These are phyloP conservation scores for Amylostereum areolatum DNA, from an alignment of 1,284 basidiomycete genomes.

Conservation along the genomic window DNA sequence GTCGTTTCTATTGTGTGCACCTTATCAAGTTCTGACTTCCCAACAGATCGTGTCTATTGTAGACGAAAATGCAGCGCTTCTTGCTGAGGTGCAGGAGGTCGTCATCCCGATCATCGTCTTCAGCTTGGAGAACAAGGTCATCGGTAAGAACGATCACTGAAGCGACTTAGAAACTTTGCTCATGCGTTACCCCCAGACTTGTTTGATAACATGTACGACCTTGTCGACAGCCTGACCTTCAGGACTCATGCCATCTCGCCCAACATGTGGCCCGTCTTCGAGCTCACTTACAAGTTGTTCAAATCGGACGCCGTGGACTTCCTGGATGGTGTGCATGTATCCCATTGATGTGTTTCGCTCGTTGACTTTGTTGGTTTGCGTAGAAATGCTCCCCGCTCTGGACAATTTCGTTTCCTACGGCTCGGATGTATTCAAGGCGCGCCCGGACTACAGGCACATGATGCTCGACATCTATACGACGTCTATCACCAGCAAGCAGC, in stretches of 20 bases:
- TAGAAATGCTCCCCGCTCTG: slow-evolving; percentile 85
- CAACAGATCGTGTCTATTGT: slow-evolving; percentile 64
- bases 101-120: slow-evolving; percentile 75
- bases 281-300: slow-evolving; percentile 80
- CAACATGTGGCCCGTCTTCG: slow-evolving; percentile 85
- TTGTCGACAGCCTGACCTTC: slow-evolving; percentile 84
- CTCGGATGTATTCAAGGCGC: slow-evolving; percentile 66
- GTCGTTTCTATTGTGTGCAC: slow-evolving; percentile 16
- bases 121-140: slow-evolving; percentile 69
- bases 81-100: slow-evolving; percentile 77
- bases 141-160: slow-evolving; percentile 51
- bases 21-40: neutral
- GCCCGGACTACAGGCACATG: slow-evolving; percentile 76
- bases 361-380: neutral
- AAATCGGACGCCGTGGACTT: slow-evolving; percentile 83
- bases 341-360: neutral
- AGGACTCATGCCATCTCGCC: slow-evolving; percentile 73
- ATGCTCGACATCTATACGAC: slow-evolving; percentile 81
- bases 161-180: too few species aligned
- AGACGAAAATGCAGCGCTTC: slow-evolving; percentile 70
- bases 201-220: slow-evolving; percentile 85
- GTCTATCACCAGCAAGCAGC: slow-evolving; percentile 62
- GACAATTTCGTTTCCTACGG: slow-evolving; percentile 92
- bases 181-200: slow-evolving; percentile 46
- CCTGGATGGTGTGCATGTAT: slow-evolving; percentile 57